These are phyloP conservation scores for Coemansia sp. DNA, from an alignment of 192 early-diverging fungal species.

Conservation along the genomic window DNA sequence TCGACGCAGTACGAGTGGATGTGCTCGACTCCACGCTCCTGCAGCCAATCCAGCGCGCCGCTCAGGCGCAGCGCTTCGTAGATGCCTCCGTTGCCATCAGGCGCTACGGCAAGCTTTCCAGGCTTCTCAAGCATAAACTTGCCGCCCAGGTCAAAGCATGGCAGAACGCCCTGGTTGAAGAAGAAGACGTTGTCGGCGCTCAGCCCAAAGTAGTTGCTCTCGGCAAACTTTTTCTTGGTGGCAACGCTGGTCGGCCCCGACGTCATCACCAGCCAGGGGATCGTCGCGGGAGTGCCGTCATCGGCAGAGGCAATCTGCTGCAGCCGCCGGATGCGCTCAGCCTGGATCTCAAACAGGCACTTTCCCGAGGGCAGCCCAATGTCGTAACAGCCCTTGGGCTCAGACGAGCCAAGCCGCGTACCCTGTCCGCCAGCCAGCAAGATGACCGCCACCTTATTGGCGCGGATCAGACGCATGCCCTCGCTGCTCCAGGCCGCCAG, in stretches of 20 bases:
- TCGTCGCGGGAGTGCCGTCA: slow-evolving; percentile 51
- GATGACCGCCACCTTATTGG: slow-evolving; percentile 91
- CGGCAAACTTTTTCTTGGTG: slow-evolving; percentile 75
- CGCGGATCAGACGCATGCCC: slow-evolving; percentile 76
- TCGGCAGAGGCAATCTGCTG: slow-evolving; percentile 64
- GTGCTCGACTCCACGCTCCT: slow-evolving; percentile 78
- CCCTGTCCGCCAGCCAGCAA: slow-evolving; percentile 91
- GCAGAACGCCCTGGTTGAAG: slow-evolving; percentile 95
- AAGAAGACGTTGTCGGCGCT: slow-evolving; percentile 81
- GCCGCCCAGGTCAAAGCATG: slow-evolving; percentile 89
- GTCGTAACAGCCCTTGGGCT: slow-evolving; percentile 94
- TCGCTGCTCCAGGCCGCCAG: slow-evolving; percentile 64
- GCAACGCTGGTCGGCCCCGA: slow-evolving; percentile 85
- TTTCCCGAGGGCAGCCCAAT: slow-evolving; percentile 86
- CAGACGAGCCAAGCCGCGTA: slow-evolving; percentile 74
- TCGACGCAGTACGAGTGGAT: slow-evolving; percentile 97
- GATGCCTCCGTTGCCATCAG: slow-evolving; percentile 92
- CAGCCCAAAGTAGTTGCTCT: slow-evolving; percentile 87
- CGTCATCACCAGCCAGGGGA: slow-evolving; percentile 99
- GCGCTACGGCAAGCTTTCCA: slow-evolving; percentile 72
- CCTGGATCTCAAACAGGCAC: slow-evolving; percentile 91
- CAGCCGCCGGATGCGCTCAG: slow-evolving; percentile 83
- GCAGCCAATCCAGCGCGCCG: slow-evolving; percentile 78
- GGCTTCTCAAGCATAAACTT: slow-evolving; percentile 89
- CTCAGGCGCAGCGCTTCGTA: slow-evolving; percentile 87